Conservation (phyloP, 345 rosid species). For the Pugionium cornutum region DNA sequence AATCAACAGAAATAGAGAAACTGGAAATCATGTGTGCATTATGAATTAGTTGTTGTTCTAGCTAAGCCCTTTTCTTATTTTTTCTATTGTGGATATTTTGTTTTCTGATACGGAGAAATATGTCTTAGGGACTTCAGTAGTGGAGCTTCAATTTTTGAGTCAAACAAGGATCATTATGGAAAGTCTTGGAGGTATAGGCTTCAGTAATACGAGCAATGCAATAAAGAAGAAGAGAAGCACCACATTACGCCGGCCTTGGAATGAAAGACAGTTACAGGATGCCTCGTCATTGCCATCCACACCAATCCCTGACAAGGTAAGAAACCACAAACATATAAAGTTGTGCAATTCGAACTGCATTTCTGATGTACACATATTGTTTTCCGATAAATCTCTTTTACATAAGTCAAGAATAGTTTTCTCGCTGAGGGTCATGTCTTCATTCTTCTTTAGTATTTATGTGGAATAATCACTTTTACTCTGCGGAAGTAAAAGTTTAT, state of each 20-base stretch:
- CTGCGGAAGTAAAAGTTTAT: not conserved
- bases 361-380: not conserved
- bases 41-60: no score
- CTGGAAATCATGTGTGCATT: no score
- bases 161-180: constrained; percentile 46
- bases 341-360: not conserved
- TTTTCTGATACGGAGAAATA: not conserved
- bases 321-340: not conserved
- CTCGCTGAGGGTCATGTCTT: not conserved
- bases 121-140: constrained; percentile 1
- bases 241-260: constrained; percentile 65
- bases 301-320: constrained; percentile 63
- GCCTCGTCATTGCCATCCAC: constrained; percentile 67
- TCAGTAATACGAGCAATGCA: constrained; percentile 57
- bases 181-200: constrained; percentile 51
- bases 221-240: constrained; percentile 69
- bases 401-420: not conserved
- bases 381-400: not conserved
- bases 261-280: constrained; percentile 59
- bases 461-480: not conserved
- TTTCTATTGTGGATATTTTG: not conserved
- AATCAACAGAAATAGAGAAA: no score
- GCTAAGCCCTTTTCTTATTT: not conserved
- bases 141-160: constrained; percentile 14
- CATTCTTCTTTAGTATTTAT: not conserved